phyloP scores from a whole-genome alignment of 306 rosid species.

The Castanea sativa region DNA sequence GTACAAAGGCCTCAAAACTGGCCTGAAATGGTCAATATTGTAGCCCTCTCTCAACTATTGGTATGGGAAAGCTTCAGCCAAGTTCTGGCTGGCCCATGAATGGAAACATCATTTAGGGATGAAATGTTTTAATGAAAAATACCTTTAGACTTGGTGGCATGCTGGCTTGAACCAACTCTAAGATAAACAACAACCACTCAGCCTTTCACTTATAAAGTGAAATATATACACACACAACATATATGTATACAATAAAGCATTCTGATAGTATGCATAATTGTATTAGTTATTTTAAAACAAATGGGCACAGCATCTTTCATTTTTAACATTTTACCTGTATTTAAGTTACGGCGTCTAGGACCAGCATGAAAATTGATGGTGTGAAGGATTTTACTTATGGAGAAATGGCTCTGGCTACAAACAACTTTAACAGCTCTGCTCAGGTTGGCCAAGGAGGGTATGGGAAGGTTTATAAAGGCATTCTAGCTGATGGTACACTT shows the following conservation, averaged over 20 bases:
- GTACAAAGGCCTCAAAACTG: neutral
- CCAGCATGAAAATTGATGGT: conserved; percentile 59
- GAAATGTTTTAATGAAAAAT: neutral
- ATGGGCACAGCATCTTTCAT: too few relatives aligned
- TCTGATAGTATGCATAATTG: neutral
- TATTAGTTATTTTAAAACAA: neutral
- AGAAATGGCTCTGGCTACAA: conserved; percentile 65
- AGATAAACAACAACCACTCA: neutral
- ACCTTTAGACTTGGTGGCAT: neutral
- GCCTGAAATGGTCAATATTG: too few relatives aligned
- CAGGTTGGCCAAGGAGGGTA: conserved; percentile 82
- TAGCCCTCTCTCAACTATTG: too few relatives aligned
- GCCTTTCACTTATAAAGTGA: neutral
- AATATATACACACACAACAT: conserved; percentile 1
- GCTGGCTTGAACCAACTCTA: neutral
- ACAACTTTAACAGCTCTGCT: conserved; percentile 54
- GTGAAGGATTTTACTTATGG: conserved; percentile 54
- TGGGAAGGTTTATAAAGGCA: conserved; percentile 75
- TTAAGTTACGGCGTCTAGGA: conserved; percentile 44
- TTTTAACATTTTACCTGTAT: conserved; percentile 22
- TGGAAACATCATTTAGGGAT: too few relatives aligned
- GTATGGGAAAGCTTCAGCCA: too few relatives aligned
- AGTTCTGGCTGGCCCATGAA: too few relatives aligned
- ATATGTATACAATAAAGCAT: neutral
- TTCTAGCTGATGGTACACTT: conserved; percentile 50